Evolutionary conservation across 2,329 filamentous ascomycete genomes (phyloP).

Genomic region (Graphiopsis chlorocephala): DNA sequence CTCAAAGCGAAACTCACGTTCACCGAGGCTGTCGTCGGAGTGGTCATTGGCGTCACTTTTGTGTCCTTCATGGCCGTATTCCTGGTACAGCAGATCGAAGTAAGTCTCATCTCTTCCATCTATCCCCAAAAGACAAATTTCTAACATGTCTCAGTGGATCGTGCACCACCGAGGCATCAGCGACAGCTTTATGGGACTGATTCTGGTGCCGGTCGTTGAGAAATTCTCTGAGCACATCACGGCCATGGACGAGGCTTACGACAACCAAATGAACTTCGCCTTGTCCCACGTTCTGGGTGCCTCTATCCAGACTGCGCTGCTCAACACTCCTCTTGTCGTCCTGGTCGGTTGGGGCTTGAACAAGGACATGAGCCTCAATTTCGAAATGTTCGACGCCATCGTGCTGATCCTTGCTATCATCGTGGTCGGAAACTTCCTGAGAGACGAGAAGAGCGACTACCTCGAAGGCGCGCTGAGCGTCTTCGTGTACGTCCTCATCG

Average conservation of each 20-base stretch:
- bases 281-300: conserved; percentile 82
- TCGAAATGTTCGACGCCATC: conserved; percentile 82
- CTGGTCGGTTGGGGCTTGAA: conserved; percentile 77
- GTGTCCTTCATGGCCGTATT: conserved; percentile 73
- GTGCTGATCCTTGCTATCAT: conserved; percentile 80
- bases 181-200: conserved; percentile 65
- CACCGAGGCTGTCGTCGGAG: conserved; percentile 66
- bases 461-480: conserved; percentile 81
- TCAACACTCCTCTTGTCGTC: conserved; percentile 81
- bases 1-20: conserved; percentile 69
- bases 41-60: conserved; percentile 62
- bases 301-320: conserved; percentile 83
- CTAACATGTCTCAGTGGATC: conserved; percentile 40
- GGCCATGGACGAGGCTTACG: conserved; percentile 79
- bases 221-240: conserved; percentile 84
- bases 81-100: conserved; percentile 70
- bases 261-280: conserved; percentile 73
- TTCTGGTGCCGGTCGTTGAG: conserved; percentile 77
- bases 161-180: conserved; percentile 49
- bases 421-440: conserved; percentile 80
- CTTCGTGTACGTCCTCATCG: conserved; percentile 63
- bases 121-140: conserved; percentile 23
- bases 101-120: background rate
- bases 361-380: conserved; percentile 72
- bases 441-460: conserved; percentile 87